Base-by-base conservation (phyloP, 1,139 yeast genomes). In the Sugiyamaella grinbergsii region DNA sequence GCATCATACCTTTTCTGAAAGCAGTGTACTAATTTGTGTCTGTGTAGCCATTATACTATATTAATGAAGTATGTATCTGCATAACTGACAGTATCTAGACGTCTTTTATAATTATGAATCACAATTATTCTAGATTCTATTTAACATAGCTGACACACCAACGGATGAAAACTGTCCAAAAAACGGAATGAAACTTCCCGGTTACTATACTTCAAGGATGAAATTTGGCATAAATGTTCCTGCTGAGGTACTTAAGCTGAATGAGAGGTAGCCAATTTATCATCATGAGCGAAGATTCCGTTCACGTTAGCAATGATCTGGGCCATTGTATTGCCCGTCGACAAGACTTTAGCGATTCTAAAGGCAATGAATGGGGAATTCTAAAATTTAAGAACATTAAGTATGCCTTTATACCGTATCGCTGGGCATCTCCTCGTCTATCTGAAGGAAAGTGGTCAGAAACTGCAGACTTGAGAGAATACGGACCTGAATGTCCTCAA, bases 401-500 rank as follows among this genome's bases (percentile, higher is more conserved):
- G 19, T 41, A 41, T 41, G 45, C 45, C 13, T 20, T 15, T 5
- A 41, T 41, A 4, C 24, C 33, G 4, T 19, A 15, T 24, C 18
- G 45, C 11, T 41, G 34, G 37, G 37, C 32, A 8, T 19, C 20
- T 10, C 23, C 45, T n/a, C 33, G 22, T n/a, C 5, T 18, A 4
- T 7, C 26, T 5, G n/a, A 24, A 4, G 33, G 33, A 29, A 10
- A 29, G 33, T 13, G 15, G 5, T 11, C n/a, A n/a, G n/a, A n/a
- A n/a, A n/a, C n/a, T n/a, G 10, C 6, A 13, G 20, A 18, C 13
- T 8, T n/a, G n/a, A 11, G 10, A 13, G 34, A 41, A 8, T 41
- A 24, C 11, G 45, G 45, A 7, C 45, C 45, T 5, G 22, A 26
- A 29, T 41, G 45, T n/a, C 45, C 45, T 10, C 45, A 41, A 41